phyloP scores from a whole-genome alignment of 768 basidiomycete species.

The Xerocomellus amylosporus region DNA sequence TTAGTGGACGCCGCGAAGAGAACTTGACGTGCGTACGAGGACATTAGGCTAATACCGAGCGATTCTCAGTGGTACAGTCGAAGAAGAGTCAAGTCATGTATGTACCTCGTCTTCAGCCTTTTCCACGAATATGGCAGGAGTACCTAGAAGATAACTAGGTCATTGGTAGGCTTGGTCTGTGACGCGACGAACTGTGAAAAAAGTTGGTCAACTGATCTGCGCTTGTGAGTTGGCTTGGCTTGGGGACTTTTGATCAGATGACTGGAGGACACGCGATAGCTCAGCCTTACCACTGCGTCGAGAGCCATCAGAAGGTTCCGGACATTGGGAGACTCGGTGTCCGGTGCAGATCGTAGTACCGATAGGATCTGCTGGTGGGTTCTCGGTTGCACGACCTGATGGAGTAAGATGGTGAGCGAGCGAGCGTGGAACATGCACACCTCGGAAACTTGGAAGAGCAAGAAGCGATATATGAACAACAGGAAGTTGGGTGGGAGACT shows the following conservation, averaged over 20 bases:
- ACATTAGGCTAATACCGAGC: constrained; percentile 22
- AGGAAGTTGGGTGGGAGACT: constrained; percentile 56
- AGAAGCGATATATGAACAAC: constrained; percentile 60
- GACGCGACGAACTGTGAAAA: constrained; percentile 38
- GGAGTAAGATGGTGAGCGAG: constrained; percentile 1
- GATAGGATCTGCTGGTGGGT: constrained; percentile 49
- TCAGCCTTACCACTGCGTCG: constrained; percentile 35
- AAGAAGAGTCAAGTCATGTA: constrained; percentile 2
- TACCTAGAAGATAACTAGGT: constrained; percentile 35
- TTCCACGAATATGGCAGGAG: constrained; percentile 57
- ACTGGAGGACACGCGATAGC: constrained; percentile 9
- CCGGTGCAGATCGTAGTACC: constrained; percentile 45
- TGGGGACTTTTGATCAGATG: constrained; percentile 17
- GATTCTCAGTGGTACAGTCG: constrained; percentile 7
- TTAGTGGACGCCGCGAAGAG: constrained; percentile 9
- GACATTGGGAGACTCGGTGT: constrained; percentile 40
- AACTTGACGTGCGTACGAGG: constrained; percentile 19
- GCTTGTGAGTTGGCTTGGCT: constrained; percentile 51
- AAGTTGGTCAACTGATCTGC: constrained; percentile 64
- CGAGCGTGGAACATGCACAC: constrained; percentile 30
- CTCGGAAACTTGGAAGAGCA: constrained; percentile 72
- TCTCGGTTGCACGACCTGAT: constrained; percentile 63
- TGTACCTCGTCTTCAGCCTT: constrained; percentile 55
- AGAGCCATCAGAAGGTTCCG: constrained; percentile 47
- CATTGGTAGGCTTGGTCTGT: neutral